A percentile compares a stretch with the other conserved stretches of the same genome.
Evolutionary conservation across 352 stramenopile genomes (phyloP).

Genomic region (Globisporangium emineosum): DNA sequence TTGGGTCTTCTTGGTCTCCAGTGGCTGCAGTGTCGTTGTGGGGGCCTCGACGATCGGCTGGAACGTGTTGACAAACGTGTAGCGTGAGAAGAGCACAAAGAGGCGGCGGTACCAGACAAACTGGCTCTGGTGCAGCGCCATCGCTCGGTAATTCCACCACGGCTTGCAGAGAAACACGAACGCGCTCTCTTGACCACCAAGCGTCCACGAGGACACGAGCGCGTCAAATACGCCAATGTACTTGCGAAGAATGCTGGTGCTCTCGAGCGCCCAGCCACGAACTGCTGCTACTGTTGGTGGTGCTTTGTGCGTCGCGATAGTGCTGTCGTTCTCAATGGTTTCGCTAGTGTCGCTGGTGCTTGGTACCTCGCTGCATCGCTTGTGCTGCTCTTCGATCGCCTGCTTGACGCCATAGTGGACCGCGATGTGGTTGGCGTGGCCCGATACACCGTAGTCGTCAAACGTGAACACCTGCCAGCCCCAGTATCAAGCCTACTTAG

Average conservation of each 20-base stretch:
- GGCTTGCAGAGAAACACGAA: constrained; percentile 63
- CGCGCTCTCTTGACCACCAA: constrained; percentile 20
- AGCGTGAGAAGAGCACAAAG: constrained; percentile 94
- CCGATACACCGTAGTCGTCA: constrained; percentile 91
- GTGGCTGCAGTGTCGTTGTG: background rate
- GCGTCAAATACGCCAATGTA: constrained; percentile 85
- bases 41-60: constrained; percentile 22
- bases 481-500: background rate
- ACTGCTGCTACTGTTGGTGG: constrained; percentile 23
- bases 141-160: constrained; percentile 87
- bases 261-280: constrained; percentile 65
- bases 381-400: constrained; percentile 41
- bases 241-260: constrained; percentile 80
- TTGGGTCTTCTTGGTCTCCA: constrained; percentile 26
- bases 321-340: background rate
- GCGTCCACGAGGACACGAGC: constrained; percentile 39
- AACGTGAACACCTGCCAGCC: constrained; percentile 89
- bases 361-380: constrained; percentile 27
- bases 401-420: constrained; percentile 55
- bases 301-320: background rate
- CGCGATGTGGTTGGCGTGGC: constrained; percentile 92
- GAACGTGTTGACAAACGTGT: constrained; percentile 94
- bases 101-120: constrained; percentile 97
- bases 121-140: constrained; percentile 91
- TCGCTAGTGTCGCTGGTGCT: background rate